phyloP scores from a whole-genome alignment of 352 stramenopile genomes.

The Phytophthora pinifolia region DNA sequence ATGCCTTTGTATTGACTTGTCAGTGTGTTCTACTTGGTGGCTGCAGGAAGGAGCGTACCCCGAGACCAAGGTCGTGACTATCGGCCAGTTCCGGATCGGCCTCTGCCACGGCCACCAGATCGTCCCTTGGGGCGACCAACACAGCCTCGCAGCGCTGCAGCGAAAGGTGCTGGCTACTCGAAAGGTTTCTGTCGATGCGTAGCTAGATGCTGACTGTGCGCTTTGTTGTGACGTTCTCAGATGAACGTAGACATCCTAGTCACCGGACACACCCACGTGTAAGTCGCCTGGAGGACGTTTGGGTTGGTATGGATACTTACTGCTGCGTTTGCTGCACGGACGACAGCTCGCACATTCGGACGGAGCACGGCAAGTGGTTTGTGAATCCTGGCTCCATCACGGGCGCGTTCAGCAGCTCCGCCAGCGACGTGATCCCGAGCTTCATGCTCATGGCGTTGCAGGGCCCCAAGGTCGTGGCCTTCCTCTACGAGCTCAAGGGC shows the following conservation, averaged over 20 bases:
- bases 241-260: constrained; percentile 98
- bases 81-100: constrained; percentile 97
- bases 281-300: constrained; percentile 20
- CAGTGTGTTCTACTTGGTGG: not conserved
- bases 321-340: not conserved
- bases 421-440: constrained; percentile 87
- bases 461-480: constrained; percentile 95
- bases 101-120: constrained; percentile 98
- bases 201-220: not conserved
- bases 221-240: too few species aligned
- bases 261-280: constrained; percentile 94
- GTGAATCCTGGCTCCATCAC: constrained; percentile 98
- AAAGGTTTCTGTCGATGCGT: not conserved
- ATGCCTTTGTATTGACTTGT: not conserved
- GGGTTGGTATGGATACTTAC: not conserved
- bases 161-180: constrained; percentile 55
- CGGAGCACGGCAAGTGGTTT: constrained; percentile 95
- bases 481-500: constrained; percentile 94
- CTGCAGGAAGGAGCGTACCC: constrained; percentile 82
- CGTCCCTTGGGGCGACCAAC: constrained; percentile 89
- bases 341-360: constrained; percentile 84
- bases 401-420: constrained; percentile 90
- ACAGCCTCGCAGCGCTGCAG: constrained; percentile 87
- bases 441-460: constrained; percentile 99
- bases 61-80: constrained; percentile 95